Evolutionary conservation across 495 filamentous ascomycete species (phyloP).

Genomic region (Penicillium cinerascens): DNA sequence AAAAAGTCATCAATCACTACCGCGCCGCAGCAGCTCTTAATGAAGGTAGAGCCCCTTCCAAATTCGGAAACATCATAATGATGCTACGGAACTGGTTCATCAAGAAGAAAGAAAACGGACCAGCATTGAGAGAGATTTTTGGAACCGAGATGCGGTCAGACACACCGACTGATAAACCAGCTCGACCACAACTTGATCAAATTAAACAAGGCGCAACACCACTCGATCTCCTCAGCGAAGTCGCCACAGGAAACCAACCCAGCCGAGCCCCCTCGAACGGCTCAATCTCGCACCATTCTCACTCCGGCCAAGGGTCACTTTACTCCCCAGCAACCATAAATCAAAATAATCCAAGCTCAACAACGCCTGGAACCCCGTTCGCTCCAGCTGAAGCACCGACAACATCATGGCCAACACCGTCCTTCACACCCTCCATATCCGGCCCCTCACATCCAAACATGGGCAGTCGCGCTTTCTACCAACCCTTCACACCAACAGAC

Average conservation of each 20-base stretch:
- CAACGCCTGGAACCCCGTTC: constrained; percentile 1
- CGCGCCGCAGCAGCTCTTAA: constrained; percentile 58
- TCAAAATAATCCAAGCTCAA: neutral
- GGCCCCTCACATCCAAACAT: constrained; percentile 7
- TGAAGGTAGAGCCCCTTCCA: constrained; percentile 65
- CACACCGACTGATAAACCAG: constrained; percentile 1
- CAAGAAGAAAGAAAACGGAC: constrained; percentile 40
- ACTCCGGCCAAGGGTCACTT: constrained; percentile 1
- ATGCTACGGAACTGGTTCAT: constrained; percentile 74
- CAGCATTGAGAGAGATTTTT: constrained; percentile 29
- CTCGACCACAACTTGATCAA: neutral
- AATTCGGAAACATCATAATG: constrained; percentile 70
- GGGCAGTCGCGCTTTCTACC: constrained; percentile 10
- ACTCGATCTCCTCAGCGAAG: constrained; percentile 55
- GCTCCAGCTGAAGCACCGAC: neutral
- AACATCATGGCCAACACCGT: constrained; percentile 1
- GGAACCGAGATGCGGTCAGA: constrained; percentile 11
- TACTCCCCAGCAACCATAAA: constrained; percentile 7
- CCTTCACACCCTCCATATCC: constrained; percentile 8
- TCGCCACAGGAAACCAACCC: constrained; percentile 55
- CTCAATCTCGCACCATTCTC: neutral
- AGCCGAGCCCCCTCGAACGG: constrained; percentile 7
- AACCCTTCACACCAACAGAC: constrained; percentile 7
- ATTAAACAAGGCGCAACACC: constrained; percentile 5
- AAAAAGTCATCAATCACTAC: constrained; percentile 64